Evolutionary conservation across 495 filamentous ascomycete species (phyloP).

Genomic region (Tuber magnatum): DNA sequence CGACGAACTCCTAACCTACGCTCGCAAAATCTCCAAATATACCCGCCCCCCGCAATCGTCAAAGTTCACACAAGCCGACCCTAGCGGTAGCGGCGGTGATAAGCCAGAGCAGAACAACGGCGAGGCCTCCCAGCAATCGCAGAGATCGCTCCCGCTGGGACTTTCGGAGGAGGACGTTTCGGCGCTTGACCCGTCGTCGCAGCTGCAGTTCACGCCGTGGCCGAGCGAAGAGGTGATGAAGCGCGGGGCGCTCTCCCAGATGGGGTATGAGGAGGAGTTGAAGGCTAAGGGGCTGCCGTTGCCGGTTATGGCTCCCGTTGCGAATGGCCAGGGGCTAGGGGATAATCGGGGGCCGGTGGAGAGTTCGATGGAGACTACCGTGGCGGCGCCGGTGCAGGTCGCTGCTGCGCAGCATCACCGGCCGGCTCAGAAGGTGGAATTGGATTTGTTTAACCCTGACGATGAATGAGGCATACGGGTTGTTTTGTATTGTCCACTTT

Average conservation of each 20-base stretch:
- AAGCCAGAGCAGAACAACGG: conserved; percentile 23
- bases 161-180: conserved; percentile 36
- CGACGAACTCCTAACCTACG: conserved; percentile 62
- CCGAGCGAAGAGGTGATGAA: conserved; percentile 58
- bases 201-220: conserved; percentile 58
- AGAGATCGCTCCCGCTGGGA: conserved; percentile 27
- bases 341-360: neutral
- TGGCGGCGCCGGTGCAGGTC: neutral
- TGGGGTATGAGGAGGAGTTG: conserved; percentile 51
- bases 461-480: neutral
- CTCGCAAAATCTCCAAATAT: conserved; percentile 63
- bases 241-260: conserved; percentile 54
- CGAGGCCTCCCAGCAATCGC: conserved; percentile 22
- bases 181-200: conserved; percentile 49
- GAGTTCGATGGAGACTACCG: neutral
- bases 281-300: conserved; percentile 44
- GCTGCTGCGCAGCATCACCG: neutral
- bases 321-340: conserved; percentile 38
- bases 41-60: conserved; percentile 61
- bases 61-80: conserved; percentile 37
- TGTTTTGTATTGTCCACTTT: neutral
- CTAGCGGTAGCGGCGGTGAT: conserved; percentile 37
- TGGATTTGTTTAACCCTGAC: neutral
- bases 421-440: neutral
- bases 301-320: conserved; percentile 45